Evolutionary conservation across 2,329 filamentous ascomycete genomes (phyloP), one percentile per base, ranked within the genome.

Genomic region (Tolypocladium guangdongense): DNA sequence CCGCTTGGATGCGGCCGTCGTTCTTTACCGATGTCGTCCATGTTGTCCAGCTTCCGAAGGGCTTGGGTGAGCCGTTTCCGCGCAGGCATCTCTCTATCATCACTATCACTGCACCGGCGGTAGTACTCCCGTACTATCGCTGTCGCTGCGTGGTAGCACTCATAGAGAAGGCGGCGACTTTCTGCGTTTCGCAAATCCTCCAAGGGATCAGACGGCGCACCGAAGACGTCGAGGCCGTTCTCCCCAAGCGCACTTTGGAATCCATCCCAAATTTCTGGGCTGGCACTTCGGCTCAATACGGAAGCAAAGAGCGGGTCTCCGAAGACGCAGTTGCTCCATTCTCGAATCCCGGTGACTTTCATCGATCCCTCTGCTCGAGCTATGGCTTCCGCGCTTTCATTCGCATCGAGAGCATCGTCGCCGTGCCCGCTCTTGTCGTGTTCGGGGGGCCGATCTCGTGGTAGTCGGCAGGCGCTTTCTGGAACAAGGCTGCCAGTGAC

Each of bases 301-400:
- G 68, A 70, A 2, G 76, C 72, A 50, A 85, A 68, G 2, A 84
- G 62, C 0, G 81, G 80, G 56, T 84, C 82, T 12, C 81, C 81
- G 57, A 84, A 84, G 12, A 83, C 58, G 45, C 77, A 76, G 54
- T 75, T 77, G 55, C 77, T 77, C 81, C 81, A 84, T 65, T 81
- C 78, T 35, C 71, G 71, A n/a, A 84, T 51, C 7, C 53, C 54
- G 5, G 53, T 51, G 41, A 58, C 53, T 16, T 38, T 16, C 46
- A n/a, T 24, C 50, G 49, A 30, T 47, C 38, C 5, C 27, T n/a
- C 45, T 33, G 45, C 32, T 27, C 36, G 20, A 14, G 38, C 22
- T n/a, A 7, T 45, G 20, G 45, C 41, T 7, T 22, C 27, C 27
- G 39, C 22, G 38, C 43, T n/a, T 35, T 50, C 52, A 52, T 54